These are phyloP conservation scores for Adansonia madagascariensis DNA, from an alignment of 441 rosid genomes.

Conservation along the genomic window DNA sequence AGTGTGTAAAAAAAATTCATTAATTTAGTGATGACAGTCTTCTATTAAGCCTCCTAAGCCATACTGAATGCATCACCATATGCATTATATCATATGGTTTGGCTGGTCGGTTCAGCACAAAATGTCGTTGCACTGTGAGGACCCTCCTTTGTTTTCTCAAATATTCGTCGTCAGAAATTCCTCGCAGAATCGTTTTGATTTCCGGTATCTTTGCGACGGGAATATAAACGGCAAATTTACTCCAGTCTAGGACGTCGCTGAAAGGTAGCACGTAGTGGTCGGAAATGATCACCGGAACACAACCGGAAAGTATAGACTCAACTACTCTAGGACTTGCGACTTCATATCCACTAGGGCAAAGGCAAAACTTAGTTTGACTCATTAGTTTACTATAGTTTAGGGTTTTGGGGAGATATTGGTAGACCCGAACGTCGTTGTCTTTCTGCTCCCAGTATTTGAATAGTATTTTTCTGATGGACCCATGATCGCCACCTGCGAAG, in stretches of 20 bases:
- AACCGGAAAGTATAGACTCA: conserved; percentile 61
- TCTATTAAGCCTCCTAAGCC: conserved; percentile 79
- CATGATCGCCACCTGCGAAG: conserved; percentile 76
- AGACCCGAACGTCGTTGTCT: conserved; percentile 54
- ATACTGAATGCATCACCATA: conserved; percentile 79
- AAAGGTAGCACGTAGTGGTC: conserved; percentile 70
- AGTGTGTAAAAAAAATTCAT: not conserved
- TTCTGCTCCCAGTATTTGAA: conserved; percentile 62
- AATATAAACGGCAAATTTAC: conserved; percentile 57
- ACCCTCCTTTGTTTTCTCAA: conserved; percentile 54
- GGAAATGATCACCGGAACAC: conserved; percentile 78
- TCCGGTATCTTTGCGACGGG: conserved; percentile 56
- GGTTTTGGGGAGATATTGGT: conserved; percentile 55
- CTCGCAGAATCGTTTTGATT: conserved; percentile 56
- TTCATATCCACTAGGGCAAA: conserved; percentile 89
- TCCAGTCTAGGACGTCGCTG: conserved; percentile 78
- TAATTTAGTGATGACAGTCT: conserved; percentile 20
- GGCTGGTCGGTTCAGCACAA: conserved; percentile 68
- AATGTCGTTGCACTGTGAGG: conserved; percentile 61
- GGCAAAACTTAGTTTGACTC: conserved; percentile 60
- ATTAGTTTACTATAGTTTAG: conserved; percentile 61
- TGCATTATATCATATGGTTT: conserved; percentile 66
- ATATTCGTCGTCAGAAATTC: conserved; percentile 43
- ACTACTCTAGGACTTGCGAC: conserved; percentile 83
- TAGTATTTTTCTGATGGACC: conserved; percentile 51